Conservation (phyloP, 768 basidiomycete genomes). For the Pluteus cervinus region DNA sequence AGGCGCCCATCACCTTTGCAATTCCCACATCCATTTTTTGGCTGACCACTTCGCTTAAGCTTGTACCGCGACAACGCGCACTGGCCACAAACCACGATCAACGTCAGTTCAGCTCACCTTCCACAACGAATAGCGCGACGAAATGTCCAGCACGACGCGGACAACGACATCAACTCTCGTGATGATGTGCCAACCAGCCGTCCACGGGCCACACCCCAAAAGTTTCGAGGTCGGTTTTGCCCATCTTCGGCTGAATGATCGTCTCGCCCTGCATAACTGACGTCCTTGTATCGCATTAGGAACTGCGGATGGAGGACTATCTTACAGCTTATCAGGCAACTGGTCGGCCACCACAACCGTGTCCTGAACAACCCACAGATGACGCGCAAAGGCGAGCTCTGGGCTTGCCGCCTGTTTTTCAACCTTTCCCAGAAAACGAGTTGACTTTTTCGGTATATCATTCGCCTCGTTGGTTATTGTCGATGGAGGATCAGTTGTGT, state of each 20-base stretch:
- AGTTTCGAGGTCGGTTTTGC: constrained; percentile 22
- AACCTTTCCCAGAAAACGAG: constrained; percentile 24
- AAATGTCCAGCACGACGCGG: too few species aligned
- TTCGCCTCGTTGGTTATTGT: not conserved
- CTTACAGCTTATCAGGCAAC: constrained; percentile 40
- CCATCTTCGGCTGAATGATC: not conserved
- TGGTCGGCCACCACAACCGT: constrained; percentile 41
- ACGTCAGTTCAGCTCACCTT: too few species aligned
- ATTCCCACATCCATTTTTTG: too few species aligned
- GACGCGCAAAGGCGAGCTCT: constrained; percentile 35
- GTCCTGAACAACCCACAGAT: constrained; percentile 40
- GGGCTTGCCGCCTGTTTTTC: constrained; percentile 45
- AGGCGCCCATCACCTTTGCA: too few species aligned
- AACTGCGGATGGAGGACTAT: constrained; percentile 52
- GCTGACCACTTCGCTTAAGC: too few species aligned
- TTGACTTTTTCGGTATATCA: not conserved
- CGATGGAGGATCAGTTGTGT: constrained; percentile 1
- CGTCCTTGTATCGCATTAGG: constrained; percentile 28
- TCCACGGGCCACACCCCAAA: constrained; percentile 16
- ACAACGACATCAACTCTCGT: too few species aligned
- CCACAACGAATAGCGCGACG: too few species aligned
- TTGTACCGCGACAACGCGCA: too few species aligned
- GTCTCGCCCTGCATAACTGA: constrained; percentile 2
- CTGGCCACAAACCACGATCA: too few species aligned
- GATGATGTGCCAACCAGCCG: constrained; percentile 7